Percentiles rank a stretch among this genome's conserved stretches.
Conservation (phyloP, 2,329 filamentous ascomycete genomes). For the Colletotrichum paranaense region DNA sequence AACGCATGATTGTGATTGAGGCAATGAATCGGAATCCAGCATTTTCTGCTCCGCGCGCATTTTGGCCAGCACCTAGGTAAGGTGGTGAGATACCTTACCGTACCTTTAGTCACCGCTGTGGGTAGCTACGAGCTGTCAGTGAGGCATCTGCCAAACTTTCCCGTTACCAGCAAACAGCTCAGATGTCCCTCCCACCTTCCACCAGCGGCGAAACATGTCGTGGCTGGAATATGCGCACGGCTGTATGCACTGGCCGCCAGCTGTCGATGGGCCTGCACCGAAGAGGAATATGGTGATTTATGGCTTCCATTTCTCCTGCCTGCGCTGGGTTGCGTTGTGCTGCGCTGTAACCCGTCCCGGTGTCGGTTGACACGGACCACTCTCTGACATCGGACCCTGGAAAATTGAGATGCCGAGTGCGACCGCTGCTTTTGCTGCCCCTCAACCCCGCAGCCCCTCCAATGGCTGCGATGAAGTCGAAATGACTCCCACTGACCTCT, state of each 20-base stretch:
- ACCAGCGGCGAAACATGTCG: slow-evolving; percentile 1
- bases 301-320: not conserved
- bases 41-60: no score
- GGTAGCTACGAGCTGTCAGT: not conserved
- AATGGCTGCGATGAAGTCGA: not conserved
- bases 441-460: slow-evolving; percentile 30
- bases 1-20: no score
- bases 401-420: slow-evolving; percentile 34
- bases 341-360: slow-evolving; percentile 2
- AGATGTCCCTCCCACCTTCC: not conserved
- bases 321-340: not conserved
- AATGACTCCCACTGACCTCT: not conserved
- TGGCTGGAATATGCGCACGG: not conserved
- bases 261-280: slow-evolving; percentile 6
- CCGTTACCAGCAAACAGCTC: not conserved
- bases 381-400: slow-evolving; percentile 28
- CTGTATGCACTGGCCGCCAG: slow-evolving; percentile 21
- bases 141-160: not conserved
- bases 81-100: no score
- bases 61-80: no score
- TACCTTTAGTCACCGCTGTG: no score
- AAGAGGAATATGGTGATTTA: not conserved
- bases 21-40: no score
- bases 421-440: slow-evolving; percentile 32
- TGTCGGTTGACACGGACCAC: slow-evolving; percentile 20